Conservation (phyloP, 1,284 basidiomycete species). For the Exsudoporus floridanus region DNA sequence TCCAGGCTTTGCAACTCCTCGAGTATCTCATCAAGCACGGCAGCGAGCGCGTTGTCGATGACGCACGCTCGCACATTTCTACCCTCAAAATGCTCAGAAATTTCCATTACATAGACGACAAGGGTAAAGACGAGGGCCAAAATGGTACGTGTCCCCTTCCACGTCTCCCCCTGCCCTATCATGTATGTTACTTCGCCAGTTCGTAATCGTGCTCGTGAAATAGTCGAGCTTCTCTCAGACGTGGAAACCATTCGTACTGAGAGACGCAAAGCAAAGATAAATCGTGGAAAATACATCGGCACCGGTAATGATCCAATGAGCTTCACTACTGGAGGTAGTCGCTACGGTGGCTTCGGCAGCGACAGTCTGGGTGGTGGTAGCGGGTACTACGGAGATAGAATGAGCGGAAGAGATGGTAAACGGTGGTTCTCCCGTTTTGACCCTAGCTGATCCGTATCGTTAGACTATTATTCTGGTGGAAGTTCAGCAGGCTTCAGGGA, state of each 20-base stretch:
- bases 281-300: conserved; percentile 90
- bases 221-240: conserved; percentile 87
- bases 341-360: conserved; percentile 84
- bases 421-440: neutral
- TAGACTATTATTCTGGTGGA: conserved; percentile 44
- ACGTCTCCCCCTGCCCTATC: neutral
- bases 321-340: conserved; percentile 54
- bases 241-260: conserved; percentile 90
- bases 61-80: conserved; percentile 90
- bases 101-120: conserved; percentile 99
- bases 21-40: conserved; percentile 98
- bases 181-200: conserved; percentile 51
- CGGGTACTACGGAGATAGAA: conserved; percentile 40
- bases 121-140: conserved; percentile 98
- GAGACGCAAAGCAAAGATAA: conserved; percentile 90
- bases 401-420: conserved; percentile 45
- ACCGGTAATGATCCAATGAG: conserved; percentile 77
- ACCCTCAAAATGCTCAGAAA: conserved; percentile 98
- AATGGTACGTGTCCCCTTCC: conserved; percentile 65
- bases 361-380: conserved; percentile 55
- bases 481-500: conserved; percentile 62
- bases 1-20: conserved; percentile 85
- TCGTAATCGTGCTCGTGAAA: conserved; percentile 90
- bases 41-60: conserved; percentile 97
- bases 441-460: conserved; percentile 23